These are phyloP conservation scores for Conticribra weissflogii DNA, from an alignment of 108 stramenopile genomes.

Conservation along the genomic window DNA sequence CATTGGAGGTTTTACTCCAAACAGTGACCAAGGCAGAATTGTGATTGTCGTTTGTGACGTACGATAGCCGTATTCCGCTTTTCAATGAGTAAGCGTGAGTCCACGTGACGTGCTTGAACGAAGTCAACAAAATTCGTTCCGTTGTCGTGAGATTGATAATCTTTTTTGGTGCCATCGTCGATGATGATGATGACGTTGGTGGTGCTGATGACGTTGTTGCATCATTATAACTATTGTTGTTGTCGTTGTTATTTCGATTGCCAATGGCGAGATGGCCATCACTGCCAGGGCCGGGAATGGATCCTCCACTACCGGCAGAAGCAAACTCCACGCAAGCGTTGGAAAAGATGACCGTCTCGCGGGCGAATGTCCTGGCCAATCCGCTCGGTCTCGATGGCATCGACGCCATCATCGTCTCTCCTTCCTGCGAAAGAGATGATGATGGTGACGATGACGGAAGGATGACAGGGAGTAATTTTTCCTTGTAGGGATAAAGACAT, in stretches of 20 bases:
- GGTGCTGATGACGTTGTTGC: too few relatives aligned
- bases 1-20: background rate
- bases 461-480: background rate
- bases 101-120: background rate
- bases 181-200: too few relatives aligned
- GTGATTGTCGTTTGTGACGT: conserved; percentile 10
- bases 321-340: too few relatives aligned
- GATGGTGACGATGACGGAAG: background rate
- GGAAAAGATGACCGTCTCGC: too few relatives aligned
- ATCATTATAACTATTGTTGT: too few relatives aligned
- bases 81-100: background rate
- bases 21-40: conserved; percentile 4
- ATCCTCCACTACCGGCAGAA: too few relatives aligned
- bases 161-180: background rate
- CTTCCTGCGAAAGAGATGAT: too few relatives aligned
- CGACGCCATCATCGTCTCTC: background rate
- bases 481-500: background rate
- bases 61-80: conserved; percentile 6
- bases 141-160: background rate
- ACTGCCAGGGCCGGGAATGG: too few relatives aligned
- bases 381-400: too few relatives aligned
- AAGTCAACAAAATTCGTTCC: background rate
- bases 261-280: too few relatives aligned
- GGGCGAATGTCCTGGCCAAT: too few relatives aligned
- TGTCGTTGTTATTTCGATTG: too few relatives aligned